phyloP scores from a whole-genome alignment of 805 yeast species.

The Starmerella bombicola region DNA sequence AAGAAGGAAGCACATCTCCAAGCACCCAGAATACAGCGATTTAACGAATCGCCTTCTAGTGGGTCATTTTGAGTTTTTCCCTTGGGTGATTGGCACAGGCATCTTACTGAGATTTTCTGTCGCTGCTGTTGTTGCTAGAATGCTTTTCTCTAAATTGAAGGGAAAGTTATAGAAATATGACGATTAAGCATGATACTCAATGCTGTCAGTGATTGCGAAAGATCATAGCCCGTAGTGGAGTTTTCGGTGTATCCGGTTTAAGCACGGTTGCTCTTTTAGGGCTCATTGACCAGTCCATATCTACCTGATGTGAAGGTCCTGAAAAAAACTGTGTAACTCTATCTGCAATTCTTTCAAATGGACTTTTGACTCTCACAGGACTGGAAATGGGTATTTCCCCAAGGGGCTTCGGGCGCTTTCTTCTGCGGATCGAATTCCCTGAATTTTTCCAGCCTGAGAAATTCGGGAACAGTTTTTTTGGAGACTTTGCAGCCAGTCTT shows the following conservation, averaged over 20 bases:
- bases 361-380: neutral
- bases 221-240: constrained; percentile 12
- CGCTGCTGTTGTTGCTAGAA: neutral
- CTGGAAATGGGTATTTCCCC: neutral
- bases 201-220: neutral
- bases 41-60: constrained; percentile 20
- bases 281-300: neutral
- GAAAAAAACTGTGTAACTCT: constrained; percentile 6
- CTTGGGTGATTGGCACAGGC: constrained; percentile 17
- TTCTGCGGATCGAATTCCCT: neutral
- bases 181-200: neutral
- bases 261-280: constrained; percentile 10
- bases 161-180: neutral
- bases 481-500: no score
- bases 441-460: constrained; percentile 3
- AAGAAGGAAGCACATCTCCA: constrained; percentile 2
- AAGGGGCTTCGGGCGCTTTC: neutral
- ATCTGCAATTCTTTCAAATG: constrained; percentile 1
- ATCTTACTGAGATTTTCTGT: constrained; percentile 1
- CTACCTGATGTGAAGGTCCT: constrained; percentile 5
- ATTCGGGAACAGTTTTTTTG: no score
- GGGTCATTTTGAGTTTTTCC: constrained; percentile 23
- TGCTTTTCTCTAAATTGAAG: neutral
- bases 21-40: constrained; percentile 20
- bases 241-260: constrained; percentile 14